Evolutionary conservation across 306 rosid genomes (phyloP).

Genomic region (Malus orientalis): DNA sequence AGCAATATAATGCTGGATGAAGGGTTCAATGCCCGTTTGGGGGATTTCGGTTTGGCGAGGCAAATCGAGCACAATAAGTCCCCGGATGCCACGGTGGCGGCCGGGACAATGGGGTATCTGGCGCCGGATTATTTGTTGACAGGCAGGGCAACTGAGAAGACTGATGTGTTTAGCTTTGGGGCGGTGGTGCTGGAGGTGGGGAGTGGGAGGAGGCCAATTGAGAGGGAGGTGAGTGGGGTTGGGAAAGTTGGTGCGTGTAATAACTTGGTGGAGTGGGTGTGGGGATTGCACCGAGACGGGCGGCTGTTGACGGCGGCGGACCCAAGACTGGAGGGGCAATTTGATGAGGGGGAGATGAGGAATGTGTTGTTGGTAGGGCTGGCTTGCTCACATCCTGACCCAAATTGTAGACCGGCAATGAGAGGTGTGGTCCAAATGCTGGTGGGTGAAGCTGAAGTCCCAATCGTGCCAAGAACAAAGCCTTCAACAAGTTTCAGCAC

Average conservation of each 20-base stretch:
- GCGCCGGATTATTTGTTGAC: conserved; percentile 93
- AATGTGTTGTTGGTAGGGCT: conserved; percentile 61
- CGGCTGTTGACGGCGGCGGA: conserved; percentile 63
- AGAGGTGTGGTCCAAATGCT: conserved; percentile 82
- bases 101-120: conserved; percentile 96
- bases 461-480: conserved; percentile 64
- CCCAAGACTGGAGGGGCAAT: conserved; percentile 46
- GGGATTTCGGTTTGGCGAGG: conserved; percentile 92
- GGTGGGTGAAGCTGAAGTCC: conserved; percentile 79
- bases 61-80: conserved; percentile 94
- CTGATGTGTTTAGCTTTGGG: conserved; percentile 89
- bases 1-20: conserved; percentile 93
- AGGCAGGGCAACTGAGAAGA: conserved; percentile 84
- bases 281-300: conserved; percentile 79
- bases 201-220: conserved; percentile 85
- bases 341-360: conserved; percentile 68
- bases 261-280: conserved; percentile 97
- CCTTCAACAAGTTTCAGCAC: conserved; percentile 68
- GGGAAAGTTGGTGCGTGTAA: conserved; percentile 46
- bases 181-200: conserved; percentile 96
- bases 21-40: conserved; percentile 79
- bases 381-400: conserved; percentile 88
- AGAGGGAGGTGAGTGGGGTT: conserved; percentile 45
- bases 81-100: conserved; percentile 93
- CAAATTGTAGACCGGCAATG: conserved; percentile 67